Base-by-base conservation (phyloP, 257 asterid genomes). In the Fraxinus excelsior region DNA sequence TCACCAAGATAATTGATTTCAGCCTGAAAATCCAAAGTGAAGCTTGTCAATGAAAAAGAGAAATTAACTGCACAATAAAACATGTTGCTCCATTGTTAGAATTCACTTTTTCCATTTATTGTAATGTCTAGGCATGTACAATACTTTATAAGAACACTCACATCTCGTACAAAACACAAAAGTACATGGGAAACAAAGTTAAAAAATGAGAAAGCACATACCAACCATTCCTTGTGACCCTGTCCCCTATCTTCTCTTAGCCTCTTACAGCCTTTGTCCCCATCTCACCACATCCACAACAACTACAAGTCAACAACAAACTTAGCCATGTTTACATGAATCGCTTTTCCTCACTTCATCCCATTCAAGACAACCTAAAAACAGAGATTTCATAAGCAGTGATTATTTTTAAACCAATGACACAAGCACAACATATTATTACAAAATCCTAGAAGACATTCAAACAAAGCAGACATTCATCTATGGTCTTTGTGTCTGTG, bases 181-280 rank as follows among this genome's bases (percentile, higher is more conserved):
- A 38, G 44, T 38, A 38, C 13, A 9, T 38, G 44, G 9, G 44
- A 38, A 38, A 38, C 11, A 38, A 38, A 38, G 44, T 38, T 38
- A 8, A 38, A 38, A 62, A 37, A 49, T 19, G 35, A 58, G 29
- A 67, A 16, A 32, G n/a, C 75, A 34, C 91, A 14, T 81, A 93
- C 97, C 91, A 93, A 72, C 97, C 97, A 93, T 87, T 92, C 97
- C 77, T 84, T 91, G 87, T 92, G 97, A 56, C 97, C 96, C 77
- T 92, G 97, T 80, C 89, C 83, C 11, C 96, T 91, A 14, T 92
- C 95, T 84, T 91, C 95, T 73, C 88, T 92, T 4, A 92, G 83
- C 82, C 91, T 87, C 85, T 92, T 92, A 18, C n/a, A n/a, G n/a
- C n/a, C n/a, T n/a, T n/a, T n/a, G n/a, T n/a, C n/a, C n/a, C n/a